These are phyloP conservation scores for Metschnikowia henanensis DNA, from an alignment of 805 yeast genomes.

Conservation along the genomic window DNA sequence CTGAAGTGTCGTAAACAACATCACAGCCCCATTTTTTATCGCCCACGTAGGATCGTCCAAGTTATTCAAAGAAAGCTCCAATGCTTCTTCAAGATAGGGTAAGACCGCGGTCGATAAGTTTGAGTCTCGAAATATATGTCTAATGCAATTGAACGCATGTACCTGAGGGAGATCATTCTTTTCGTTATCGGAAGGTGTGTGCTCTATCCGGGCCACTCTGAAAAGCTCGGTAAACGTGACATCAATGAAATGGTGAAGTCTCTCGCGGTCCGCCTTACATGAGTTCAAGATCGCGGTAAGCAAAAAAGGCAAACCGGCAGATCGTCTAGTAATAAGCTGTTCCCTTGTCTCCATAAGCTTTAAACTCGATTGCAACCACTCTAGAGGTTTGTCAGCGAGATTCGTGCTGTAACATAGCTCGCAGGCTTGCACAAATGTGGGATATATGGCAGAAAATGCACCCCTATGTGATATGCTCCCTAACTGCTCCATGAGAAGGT, in stretches of 20 bases:
- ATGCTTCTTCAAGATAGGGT: slow-evolving; percentile 43
- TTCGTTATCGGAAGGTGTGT: slow-evolving; percentile 43
- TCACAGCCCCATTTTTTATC: slow-evolving; percentile 86
- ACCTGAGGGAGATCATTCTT: slow-evolving; percentile 85
- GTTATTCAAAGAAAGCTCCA: slow-evolving; percentile 58
- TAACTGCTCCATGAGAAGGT: slow-evolving; percentile 62
- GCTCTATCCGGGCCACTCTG: slow-evolving; percentile 53
- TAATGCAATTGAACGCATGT: slow-evolving; percentile 87
- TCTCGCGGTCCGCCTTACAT: slow-evolving; percentile 25
- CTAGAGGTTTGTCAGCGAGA: slow-evolving; percentile 40
- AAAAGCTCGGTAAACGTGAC: slow-evolving; percentile 53
- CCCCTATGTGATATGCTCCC: slow-evolving; percentile 84
- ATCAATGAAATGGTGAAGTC: slow-evolving; percentile 33
- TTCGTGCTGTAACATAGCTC: slow-evolving; percentile 44
- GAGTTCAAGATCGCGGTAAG: slow-evolving; percentile 74
- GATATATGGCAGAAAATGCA: slow-evolving; percentile 86
- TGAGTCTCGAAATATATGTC: slow-evolving; percentile 71
- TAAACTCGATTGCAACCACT: slow-evolving; percentile 64
- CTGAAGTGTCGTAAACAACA: slow-evolving; percentile 86
- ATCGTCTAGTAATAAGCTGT: slow-evolving; percentile 80
- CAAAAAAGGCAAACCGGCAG: slow-evolving; percentile 88
- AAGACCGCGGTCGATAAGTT: slow-evolving; percentile 49
- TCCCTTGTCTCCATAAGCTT: slow-evolving; percentile 51
- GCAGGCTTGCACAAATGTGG: slow-evolving; percentile 73
- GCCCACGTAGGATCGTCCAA: slow-evolving; percentile 80